Conservation (phyloP, 306 rosid genomes). For the Begonia loranthoides region DNA sequence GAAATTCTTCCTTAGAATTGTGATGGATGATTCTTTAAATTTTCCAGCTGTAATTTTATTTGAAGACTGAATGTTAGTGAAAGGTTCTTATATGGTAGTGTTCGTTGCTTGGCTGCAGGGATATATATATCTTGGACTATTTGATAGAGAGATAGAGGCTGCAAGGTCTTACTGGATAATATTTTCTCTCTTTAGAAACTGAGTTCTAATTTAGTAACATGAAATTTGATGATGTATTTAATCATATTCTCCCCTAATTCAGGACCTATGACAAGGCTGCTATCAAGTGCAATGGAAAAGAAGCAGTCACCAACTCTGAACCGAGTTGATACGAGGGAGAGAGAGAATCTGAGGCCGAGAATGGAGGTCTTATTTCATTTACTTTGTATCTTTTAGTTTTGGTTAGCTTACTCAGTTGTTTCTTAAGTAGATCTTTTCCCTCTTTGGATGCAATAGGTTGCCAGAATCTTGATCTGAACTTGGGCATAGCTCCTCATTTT, state of each 20-base stretch:
- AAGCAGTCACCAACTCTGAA: constrained; percentile 82
- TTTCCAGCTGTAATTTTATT: neutral
- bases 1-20: constrained; percentile 5
- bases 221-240: too few species aligned
- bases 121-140: constrained; percentile 89
- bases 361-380: constrained; percentile 32
- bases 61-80: constrained; percentile 20
- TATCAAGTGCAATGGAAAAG: constrained; percentile 69
- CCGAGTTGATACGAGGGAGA: constrained; percentile 48
- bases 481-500: constrained; percentile 60
- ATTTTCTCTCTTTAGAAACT: neutral
- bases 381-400: too few species aligned
- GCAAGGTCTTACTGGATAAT: constrained; percentile 55
- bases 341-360: constrained; percentile 31
- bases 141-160: constrained; percentile 83
- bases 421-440: neutral
- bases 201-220: neutral
- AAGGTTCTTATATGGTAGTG: neutral
- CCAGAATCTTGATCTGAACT: constrained; percentile 65
- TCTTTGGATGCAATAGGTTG: constrained; percentile 24
- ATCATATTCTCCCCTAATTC: neutral
- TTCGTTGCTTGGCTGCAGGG: constrained; percentile 55
- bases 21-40: neutral
- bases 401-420: neutral
- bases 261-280: constrained; percentile 97